Percentiles rank a stretch among this genome's conserved stretches.
Conservation (phyloP, 116 monocot species). For the Dioscorea cayenensis region DNA sequence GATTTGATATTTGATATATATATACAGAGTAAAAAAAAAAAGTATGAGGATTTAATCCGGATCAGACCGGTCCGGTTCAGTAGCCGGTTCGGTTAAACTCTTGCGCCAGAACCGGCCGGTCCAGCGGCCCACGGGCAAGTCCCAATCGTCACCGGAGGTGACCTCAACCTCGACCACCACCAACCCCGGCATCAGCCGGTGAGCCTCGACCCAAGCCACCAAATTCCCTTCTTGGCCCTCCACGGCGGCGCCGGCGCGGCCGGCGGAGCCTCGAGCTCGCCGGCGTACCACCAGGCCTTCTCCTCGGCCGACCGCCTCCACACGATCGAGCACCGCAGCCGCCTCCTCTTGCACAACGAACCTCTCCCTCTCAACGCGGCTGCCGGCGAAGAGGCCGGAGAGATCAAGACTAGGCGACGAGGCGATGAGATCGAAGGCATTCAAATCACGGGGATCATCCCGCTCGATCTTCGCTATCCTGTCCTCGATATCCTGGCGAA, state of each 20-base stretch:
- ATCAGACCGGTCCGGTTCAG: background rate
- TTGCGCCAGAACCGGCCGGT: constrained; percentile 1
- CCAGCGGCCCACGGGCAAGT: background rate
- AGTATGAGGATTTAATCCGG: background rate
- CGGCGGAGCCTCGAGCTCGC: constrained; percentile 31
- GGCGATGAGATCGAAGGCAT: constrained; percentile 3
- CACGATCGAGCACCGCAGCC: constrained; percentile 10
- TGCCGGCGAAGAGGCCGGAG: constrained; percentile 51
- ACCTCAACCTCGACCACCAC: background rate
- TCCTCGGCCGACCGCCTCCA: constrained; percentile 26
- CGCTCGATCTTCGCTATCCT: constrained; percentile 20
- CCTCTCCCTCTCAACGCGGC: constrained; percentile 31
- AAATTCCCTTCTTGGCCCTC: background rate
- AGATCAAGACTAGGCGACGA: constrained; percentile 28
- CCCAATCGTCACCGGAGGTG: background rate
- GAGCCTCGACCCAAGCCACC: background rate
- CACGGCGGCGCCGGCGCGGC: background rate
- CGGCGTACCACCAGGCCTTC: constrained; percentile 33
- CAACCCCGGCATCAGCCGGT: background rate
- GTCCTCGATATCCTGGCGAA: constrained; percentile 20
- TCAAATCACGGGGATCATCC: constrained; percentile 26
- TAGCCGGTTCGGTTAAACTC: background rate
- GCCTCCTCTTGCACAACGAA: constrained; percentile 13
- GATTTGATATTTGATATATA: no score
- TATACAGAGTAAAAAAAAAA: no score